Base-by-base conservation (phyloP, 179 eudicot genomes). In the Drosera spatulata region DNA sequence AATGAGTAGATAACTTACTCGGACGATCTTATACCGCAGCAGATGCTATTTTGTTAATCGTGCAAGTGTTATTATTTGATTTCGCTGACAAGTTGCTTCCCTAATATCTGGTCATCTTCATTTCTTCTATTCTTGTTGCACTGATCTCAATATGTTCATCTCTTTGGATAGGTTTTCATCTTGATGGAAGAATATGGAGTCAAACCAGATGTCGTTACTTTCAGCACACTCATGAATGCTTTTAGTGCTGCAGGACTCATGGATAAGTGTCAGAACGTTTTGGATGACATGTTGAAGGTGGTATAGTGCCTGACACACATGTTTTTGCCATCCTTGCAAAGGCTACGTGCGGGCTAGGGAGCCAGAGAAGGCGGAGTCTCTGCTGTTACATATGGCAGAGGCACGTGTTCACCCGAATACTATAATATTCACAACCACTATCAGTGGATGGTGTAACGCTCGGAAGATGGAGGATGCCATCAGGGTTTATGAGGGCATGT, bases 221-320 rank as follows among this genome's bases (percentile, higher is more conserved):
- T 82, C 63, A 84, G 95, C 80, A 85, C 91, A 13, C 80, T 86
- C 68, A 86, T 86, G 91, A 80, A 84, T 46, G 85, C 84, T 6
- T 86, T 87, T 90, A 75, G 87, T 65, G 80, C 85, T 37, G 79
- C 85, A 8, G 95, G 91, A 39, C 64, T 71, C 44, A 82, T 85
- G 87, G 84, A 73, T 54, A 78, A 80, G 67, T 84, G 95, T 64
- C 71, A 68, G 63, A 91, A 78, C 71, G 82, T 86, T 52, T 84
- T 86, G 42, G 78, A 84, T 51, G 77, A 84, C 79, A 86, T 86
- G 86, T 73, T 83, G 53, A 76, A 69, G 62, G 85, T 42, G 89
- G 87, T 54, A 79, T 85, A 45, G 67, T 71, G 61, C 87, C 85
- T 5, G 85, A 85, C 63, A 67, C 62, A 40, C 84, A 81, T 65